Base-by-base conservation (phyloP, 345 rosid species). In the Citrus unshiu region DNA sequence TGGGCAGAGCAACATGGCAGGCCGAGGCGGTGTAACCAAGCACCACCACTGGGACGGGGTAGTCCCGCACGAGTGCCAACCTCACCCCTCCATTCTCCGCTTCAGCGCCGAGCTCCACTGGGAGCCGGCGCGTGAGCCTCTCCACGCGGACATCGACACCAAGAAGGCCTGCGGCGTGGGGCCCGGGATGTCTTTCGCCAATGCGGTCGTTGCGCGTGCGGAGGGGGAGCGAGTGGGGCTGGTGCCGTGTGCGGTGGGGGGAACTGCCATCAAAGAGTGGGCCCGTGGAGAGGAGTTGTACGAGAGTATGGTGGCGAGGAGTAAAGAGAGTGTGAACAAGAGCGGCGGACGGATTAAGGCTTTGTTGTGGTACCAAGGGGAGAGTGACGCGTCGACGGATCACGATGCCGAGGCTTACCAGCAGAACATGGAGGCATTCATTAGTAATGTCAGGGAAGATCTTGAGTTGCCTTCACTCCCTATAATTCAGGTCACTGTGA, bases 1-100 rank as follows among this genome's bases (percentile, higher is more conserved):
- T 58, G 97, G 99, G 10, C 97, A 95, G 83, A 95, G 99, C 87
- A 95, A 94, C 90, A 93, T 92, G 97, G 89, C 92, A 13, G 97
- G 98, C 68, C 91, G 95, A 57, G 99, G 97, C 51, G 99, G 95
- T 34, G 97, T 91, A 18, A 37, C 82, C 74, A 89, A 77, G 25
- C 89, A 86, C 76, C 85, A 67, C 79, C 87, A 85, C 74, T 95
- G 96, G 98, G 95, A 95, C 81, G 75, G 85, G 39, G 77, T 90
- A 59, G 83, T 95, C 8, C 97, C 97, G 0, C 86, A 82, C 22
- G 94, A 92, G 62, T 90, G 95, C 86, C 62, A 79, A 22, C 84
- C 97, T 0, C 75, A 86, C 79, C 84, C 90, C 0, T 81, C 91
- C 71, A 74, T 90, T 84, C 85, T 83, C 89, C 97, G 99, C 37